phyloP scores from a whole-genome alignment of 345 rosid genomes.

The Gossypium longicalyx region DNA sequence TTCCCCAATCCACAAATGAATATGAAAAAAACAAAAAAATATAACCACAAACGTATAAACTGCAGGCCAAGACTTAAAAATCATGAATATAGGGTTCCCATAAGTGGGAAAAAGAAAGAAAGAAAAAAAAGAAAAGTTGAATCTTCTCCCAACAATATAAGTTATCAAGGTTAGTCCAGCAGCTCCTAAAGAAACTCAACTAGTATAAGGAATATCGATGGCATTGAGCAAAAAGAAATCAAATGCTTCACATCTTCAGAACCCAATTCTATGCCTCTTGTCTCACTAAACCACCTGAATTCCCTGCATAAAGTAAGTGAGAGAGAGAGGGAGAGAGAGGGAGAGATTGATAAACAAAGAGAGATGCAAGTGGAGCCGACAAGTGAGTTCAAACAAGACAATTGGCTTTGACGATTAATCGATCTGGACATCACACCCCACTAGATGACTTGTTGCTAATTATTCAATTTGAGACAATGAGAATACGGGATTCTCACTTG shows the following conservation, averaged over 20 bases:
- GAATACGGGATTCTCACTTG: background rate
- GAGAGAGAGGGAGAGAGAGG: background rate
- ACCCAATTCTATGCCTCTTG: constrained; percentile 1
- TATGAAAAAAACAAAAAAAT: background rate
- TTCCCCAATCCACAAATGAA: constrained; percentile 7
- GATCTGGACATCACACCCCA: too few species aligned
- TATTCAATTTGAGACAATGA: background rate
- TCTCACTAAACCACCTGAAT: background rate
- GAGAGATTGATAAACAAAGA: background rate
- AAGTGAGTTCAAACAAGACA: background rate
- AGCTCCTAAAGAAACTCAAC: constrained; percentile 19
- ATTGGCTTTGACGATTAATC: background rate
- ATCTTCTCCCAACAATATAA: background rate
- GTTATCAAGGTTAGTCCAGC: constrained; percentile 25
- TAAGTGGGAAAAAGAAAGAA: background rate
- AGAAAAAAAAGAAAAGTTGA: background rate
- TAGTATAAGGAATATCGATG: background rate
- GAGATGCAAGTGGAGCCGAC: background rate
- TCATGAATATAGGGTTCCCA: background rate
- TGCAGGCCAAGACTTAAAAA: constrained; percentile 5
- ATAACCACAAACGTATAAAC: constrained; percentile 3
- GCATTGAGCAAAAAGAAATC: constrained; percentile 18
- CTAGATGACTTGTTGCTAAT: background rate
- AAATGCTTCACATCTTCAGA: constrained; percentile 8
- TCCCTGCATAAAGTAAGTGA: constrained; percentile 18